Conservation (phyloP, 2,329 filamentous ascomycete species). For the Microdochium nivale region DNA sequence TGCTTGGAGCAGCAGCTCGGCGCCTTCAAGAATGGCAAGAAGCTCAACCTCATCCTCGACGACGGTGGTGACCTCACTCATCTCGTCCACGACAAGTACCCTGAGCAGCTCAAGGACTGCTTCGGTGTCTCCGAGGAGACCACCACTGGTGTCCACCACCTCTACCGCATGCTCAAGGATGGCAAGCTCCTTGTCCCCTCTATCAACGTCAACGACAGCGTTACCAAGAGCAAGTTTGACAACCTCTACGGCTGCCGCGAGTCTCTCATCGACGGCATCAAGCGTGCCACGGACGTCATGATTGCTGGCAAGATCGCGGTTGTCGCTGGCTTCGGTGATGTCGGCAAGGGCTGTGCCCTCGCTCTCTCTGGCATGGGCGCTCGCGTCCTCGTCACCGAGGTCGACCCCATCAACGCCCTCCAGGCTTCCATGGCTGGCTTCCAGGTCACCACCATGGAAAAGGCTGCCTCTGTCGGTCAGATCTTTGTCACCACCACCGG, state of each 20-base stretch:
- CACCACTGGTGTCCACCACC: conserved; percentile 98
- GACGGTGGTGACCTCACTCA: conserved; percentile 96
- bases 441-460: conserved; percentile 97
- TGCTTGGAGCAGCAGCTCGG: conserved; percentile 96
- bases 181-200: conserved; percentile 82
- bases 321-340: conserved; percentile 96
- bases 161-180: conserved; percentile 96
- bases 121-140: conserved; percentile 99
- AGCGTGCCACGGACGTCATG: conserved; percentile 99
- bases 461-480: conserved; percentile 80
- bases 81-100: conserved; percentile 96
- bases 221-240: conserved; percentile 99
- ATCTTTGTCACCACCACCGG: conserved; percentile 99
- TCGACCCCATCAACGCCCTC: conserved; percentile 99
- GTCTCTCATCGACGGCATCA: conserved; percentile 98
- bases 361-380: conserved; percentile 96
- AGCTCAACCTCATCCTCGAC: conserved; percentile 97
- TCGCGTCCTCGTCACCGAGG: conserved; percentile 90
- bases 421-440: conserved; percentile 96
- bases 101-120: conserved; percentile 96
- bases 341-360: conserved; percentile 96
- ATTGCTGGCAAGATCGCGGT: conserved; percentile 98
- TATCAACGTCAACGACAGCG: conserved; percentile 99
- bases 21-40: conserved; percentile 94
- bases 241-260: conserved; percentile 99